These are phyloP conservation scores for Vigna reflexopilosa DNA, from an alignment of 306 rosid genomes.

Conservation along the genomic window DNA sequence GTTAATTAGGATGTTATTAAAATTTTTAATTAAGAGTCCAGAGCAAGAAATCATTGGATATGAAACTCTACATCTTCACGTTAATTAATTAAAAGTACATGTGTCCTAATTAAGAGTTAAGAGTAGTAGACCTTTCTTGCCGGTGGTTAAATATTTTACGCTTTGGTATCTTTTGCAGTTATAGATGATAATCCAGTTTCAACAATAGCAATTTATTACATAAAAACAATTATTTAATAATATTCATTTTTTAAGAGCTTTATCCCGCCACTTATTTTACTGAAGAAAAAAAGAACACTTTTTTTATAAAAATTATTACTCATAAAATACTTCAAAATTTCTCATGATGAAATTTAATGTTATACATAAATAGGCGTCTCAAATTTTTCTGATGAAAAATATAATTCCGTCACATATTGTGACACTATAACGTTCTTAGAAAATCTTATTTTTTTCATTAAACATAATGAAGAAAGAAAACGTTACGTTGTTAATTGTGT, in stretches of 20 bases:
- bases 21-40: background rate
- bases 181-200: background rate
- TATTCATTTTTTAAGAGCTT: background rate
- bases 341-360: too few species aligned
- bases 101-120: background rate
- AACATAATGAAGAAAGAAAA: too few species aligned
- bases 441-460: too few species aligned
- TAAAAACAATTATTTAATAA: background rate
- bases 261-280: background rate
- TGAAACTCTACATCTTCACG: conserved; percentile 2
- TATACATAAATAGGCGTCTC: too few species aligned
- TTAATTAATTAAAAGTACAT: background rate
- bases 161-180: background rate
- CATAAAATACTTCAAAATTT: too few species aligned
- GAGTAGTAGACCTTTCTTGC: background rate
- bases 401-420: too few species aligned
- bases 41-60: background rate
- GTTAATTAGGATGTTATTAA: background rate
- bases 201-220: background rate
- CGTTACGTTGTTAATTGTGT: too few species aligned
- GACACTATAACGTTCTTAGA: too few species aligned
- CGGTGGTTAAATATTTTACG: conserved; percentile 18
- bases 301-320: too few species aligned
- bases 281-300: too few species aligned
- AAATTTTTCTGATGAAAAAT: too few species aligned